phyloP scores from a whole-genome alignment of 768 basidiomycete genomes.

The Guyanaporus albipodus region DNA sequence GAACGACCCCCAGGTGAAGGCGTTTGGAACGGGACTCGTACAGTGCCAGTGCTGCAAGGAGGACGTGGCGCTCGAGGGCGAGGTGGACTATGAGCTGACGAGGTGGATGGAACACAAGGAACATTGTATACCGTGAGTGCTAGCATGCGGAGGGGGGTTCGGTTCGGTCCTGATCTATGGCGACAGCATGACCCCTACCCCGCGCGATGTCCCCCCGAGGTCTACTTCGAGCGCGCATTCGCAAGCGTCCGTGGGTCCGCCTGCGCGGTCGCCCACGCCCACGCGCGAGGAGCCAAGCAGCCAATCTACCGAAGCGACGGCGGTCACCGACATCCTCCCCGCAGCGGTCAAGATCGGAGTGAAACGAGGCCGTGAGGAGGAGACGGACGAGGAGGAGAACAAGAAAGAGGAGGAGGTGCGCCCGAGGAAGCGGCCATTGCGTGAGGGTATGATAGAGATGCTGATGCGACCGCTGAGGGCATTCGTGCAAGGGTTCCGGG shows the following conservation, averaged over 20 bases:
- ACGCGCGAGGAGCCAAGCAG: constrained; percentile 19
- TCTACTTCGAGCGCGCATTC: constrained; percentile 19
- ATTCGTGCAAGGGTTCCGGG: constrained; percentile 65
- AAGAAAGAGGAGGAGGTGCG: constrained; percentile 38
- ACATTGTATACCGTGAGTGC: constrained; percentile 40
- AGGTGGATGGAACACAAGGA: constrained; percentile 63
- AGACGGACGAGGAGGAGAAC: constrained; percentile 32
- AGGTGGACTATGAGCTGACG: constrained; percentile 55
- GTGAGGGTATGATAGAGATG: constrained; percentile 50
- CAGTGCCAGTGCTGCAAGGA: constrained; percentile 50
- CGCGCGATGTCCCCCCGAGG: constrained; percentile 14
- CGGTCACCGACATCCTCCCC: constrained; percentile 27
- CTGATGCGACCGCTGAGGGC: constrained; percentile 59
- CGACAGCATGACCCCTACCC: constrained; percentile 17
- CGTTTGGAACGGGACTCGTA: constrained; percentile 42
- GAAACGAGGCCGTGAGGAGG: constrained; percentile 50
- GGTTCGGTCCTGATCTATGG: constrained; percentile 2
- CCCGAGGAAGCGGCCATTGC: constrained; percentile 49
- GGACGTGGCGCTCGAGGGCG: constrained; percentile 43
- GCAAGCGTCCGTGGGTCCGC: constrained; percentile 9
- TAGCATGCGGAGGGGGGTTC: background rate
- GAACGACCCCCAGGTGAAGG: constrained; percentile 60
- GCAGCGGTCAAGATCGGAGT: constrained; percentile 26
- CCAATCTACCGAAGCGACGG: constrained; percentile 38
- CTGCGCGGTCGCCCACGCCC: constrained; percentile 13